These are phyloP conservation scores for Hyaloscypha hepaticicola DNA, from an alignment of 495 filamentous ascomycete species.

Conservation along the genomic window DNA sequence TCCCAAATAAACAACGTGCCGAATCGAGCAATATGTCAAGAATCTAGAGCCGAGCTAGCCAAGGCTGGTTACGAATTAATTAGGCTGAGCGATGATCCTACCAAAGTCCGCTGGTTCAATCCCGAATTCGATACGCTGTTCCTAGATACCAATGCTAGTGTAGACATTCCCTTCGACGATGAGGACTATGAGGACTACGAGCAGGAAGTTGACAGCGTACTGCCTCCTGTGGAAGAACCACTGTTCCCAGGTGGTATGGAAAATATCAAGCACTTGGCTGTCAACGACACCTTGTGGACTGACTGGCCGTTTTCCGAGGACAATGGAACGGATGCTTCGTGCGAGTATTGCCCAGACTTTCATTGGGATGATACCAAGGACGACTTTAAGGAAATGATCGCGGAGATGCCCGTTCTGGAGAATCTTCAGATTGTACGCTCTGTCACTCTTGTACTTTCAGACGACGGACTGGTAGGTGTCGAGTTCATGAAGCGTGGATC, in stretches of 20 bases:
- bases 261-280: background rate
- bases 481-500: background rate
- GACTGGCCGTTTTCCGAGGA: background rate
- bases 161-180: background rate
- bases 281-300: background rate
- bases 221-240: background rate
- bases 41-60: background rate
- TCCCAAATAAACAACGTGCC: background rate
- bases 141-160: background rate
- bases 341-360: background rate
- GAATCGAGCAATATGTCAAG: background rate
- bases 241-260: background rate
- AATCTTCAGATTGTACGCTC: background rate
- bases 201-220: background rate
- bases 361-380: background rate
- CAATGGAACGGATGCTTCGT: background rate
- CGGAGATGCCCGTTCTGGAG: background rate
- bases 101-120: background rate
- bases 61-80: background rate
- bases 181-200: background rate
- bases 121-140: background rate
- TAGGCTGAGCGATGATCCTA: background rate
- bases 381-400: background rate
- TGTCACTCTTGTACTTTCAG: background rate
- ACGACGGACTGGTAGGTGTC: background rate